Conservation (phyloP, 805 yeast genomes). For the Sugiyamaella mastotermitis region DNA sequence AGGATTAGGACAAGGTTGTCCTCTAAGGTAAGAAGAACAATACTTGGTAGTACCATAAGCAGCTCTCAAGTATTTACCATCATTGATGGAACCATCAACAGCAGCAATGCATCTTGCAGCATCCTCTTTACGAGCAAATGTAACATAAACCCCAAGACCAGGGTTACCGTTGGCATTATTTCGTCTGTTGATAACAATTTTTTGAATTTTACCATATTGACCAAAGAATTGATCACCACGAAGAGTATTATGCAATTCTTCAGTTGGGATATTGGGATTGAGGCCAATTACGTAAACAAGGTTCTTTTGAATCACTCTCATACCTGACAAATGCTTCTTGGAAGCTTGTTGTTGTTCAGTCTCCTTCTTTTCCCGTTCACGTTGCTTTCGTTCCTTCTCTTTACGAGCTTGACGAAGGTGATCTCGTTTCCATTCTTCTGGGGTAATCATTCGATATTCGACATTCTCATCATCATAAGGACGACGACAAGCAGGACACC, state of each 20-base stretch:
- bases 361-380: slow-evolving; percentile 88
- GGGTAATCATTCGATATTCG: slow-evolving; percentile 73
- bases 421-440: slow-evolving; percentile 82
- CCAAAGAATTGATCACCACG: slow-evolving; percentile 93
- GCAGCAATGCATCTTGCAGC: slow-evolving; percentile 91
- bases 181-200: slow-evolving; percentile 80
- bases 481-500: slow-evolving; percentile 97
- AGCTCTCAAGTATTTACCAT: slow-evolving; percentile 83
- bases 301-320: slow-evolving; percentile 97
- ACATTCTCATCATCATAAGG: slow-evolving; percentile 89
- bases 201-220: slow-evolving; percentile 94
- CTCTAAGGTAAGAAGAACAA: slow-evolving; percentile 92
- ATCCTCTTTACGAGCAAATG: slow-evolving; percentile 88
- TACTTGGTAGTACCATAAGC: slow-evolving; percentile 98
- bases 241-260: slow-evolving; percentile 73
- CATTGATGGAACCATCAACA: slow-evolving; percentile 86
- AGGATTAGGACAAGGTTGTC: slow-evolving; percentile 96
- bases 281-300: slow-evolving; percentile 93
- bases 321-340: slow-evolving; percentile 85
- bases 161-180: slow-evolving; percentile 57
- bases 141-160: slow-evolving; percentile 93
- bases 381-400: slow-evolving; percentile 66
- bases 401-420: slow-evolving; percentile 74
- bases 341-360: slow-evolving; percentile 63
- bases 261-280: slow-evolving; percentile 80